Evolutionary conservation across 495 filamentous ascomycete species (phyloP).

Genomic region (Penicillium cataractarum): DNA sequence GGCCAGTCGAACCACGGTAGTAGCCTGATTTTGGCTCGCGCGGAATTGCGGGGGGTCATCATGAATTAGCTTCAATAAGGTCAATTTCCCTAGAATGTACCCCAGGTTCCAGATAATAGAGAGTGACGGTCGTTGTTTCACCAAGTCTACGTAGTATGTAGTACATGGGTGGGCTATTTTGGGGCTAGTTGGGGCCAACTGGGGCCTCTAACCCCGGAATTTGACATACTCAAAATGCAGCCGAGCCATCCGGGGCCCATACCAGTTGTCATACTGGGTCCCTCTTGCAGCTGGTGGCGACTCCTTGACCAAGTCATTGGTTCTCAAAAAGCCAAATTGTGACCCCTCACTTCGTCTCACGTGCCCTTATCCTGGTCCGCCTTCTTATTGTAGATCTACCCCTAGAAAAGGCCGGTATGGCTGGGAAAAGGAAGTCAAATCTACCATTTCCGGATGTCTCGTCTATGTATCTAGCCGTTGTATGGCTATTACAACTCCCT

Average conservation of each 20-base stretch:
- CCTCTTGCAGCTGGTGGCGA: conserved; percentile 2
- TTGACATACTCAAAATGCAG: neutral
- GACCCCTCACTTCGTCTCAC: conserved; percentile 2
- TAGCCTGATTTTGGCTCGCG: neutral
- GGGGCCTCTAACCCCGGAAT: neutral
- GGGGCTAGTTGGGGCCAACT: neutral
- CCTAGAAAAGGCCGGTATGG: no score
- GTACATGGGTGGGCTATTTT: no score
- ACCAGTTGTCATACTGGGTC: neutral
- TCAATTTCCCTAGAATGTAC: neutral
- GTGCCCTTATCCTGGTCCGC: neutral
- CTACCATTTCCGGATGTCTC: neutral
- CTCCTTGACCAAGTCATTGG: neutral
- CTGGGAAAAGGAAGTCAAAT: neutral
- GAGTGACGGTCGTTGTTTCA: neutral
- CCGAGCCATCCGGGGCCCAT: neutral
- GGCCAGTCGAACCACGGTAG: neutral
- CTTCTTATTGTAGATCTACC: neutral
- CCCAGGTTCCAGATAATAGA: neutral
- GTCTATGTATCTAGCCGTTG: neutral
- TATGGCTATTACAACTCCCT: neutral
- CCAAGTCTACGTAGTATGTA: neutral
- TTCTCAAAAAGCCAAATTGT: neutral
- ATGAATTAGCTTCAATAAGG: neutral
- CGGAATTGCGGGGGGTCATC: conserved; percentile 1